Percentiles rank a stretch among this genome's conserved stretches.
These are phyloP conservation scores for Gamarada debralockiae DNA, from an alignment of 495 filamentous ascomycete genomes.

Conservation along the genomic window DNA sequence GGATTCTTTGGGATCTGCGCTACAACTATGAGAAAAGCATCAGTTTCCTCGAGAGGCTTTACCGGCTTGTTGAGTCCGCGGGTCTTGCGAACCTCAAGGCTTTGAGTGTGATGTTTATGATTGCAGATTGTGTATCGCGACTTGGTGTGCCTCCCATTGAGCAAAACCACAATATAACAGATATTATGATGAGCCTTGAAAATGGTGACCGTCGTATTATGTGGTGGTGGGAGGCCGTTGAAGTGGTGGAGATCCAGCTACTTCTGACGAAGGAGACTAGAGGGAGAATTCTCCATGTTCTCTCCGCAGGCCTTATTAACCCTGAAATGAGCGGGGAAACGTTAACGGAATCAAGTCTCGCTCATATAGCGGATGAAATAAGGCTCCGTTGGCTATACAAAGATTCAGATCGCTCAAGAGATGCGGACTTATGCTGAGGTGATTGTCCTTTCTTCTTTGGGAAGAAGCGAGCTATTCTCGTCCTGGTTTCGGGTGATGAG, in stretches of 20 bases:
- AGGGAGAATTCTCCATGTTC: not conserved
- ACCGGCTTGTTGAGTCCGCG: not conserved
- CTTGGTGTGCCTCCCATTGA: not conserved
- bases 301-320: not conserved
- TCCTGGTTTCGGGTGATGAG: too few relatives aligned
- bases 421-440: too few relatives aligned
- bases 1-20: not conserved
- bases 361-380: not conserved
- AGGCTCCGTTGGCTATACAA: not conserved
- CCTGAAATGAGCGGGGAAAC: not conserved
- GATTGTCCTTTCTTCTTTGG: too few relatives aligned
- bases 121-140: not conserved
- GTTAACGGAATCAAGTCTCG: not conserved
- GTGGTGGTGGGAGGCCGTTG: conserved; percentile 1
- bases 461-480: too few relatives aligned
- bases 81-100: not conserved
- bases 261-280: not conserved
- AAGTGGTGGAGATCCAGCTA: not conserved
- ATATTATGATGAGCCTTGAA: not conserved
- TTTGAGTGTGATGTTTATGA: not conserved
- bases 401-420: not conserved
- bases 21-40: conserved; percentile 1
- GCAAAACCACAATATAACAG: not conserved
- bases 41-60: not conserved
- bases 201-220: not conserved